Percentiles rank a stretch among this genome's conserved stretches.
phyloP scores from a whole-genome alignment of 2,329 filamentous ascomycete species.

The Rachicladosporium sp. region DNA sequence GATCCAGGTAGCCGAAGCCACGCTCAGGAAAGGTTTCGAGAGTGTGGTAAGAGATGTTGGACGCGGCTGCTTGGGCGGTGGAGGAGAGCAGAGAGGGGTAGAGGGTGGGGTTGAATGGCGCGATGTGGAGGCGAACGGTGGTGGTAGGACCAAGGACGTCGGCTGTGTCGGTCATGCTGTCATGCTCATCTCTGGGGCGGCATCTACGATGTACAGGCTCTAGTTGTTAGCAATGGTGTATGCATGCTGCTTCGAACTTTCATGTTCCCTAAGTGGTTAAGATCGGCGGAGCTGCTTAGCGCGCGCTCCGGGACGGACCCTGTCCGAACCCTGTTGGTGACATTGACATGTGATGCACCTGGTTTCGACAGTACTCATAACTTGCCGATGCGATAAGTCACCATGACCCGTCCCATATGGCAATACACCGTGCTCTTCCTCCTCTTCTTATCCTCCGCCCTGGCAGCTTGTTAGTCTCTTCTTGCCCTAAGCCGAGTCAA shows the following conservation, averaged over 20 bases:
- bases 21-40: constrained; percentile 82
- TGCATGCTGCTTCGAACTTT: no score
- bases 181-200: no score
- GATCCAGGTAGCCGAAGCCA: constrained; percentile 78
- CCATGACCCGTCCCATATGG: constrained; percentile 10
- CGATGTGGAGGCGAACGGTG: constrained; percentile 62
- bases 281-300: no score
- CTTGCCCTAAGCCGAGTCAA: neutral
- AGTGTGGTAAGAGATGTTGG: constrained; percentile 77
- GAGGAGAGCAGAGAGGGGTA: constrained; percentile 60
- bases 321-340: no score
- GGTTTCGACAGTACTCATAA: no score
- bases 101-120: constrained; percentile 67
- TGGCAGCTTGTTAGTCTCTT: constrained; percentile 31
- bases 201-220: no score
- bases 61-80: constrained; percentile 51
- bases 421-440: constrained; percentile 18
- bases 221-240: no score
- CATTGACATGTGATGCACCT: no score
- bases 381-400: neutral
- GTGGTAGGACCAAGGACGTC: no score
- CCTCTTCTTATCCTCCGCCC: constrained; percentile 24
- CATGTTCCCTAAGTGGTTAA: no score
- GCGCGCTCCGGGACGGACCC: no score
- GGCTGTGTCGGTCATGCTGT: no score